Evolutionary conservation across 805 yeast species (phyloP), one percentile per base, ranked within the genome.

Genomic region (Alloascoidea hylecoeti): DNA sequence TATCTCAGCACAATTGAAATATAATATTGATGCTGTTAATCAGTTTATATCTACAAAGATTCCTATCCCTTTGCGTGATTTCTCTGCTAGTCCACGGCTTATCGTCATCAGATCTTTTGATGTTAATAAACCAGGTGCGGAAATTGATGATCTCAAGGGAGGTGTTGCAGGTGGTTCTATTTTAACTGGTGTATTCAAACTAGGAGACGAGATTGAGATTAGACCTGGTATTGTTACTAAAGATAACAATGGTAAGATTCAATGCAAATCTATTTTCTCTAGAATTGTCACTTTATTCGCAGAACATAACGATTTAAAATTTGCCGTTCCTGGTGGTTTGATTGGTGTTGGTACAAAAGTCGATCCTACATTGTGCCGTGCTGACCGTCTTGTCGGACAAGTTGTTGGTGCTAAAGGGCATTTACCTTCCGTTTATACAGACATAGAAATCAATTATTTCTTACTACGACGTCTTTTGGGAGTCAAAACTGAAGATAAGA

Each of bases 121-220:
- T 62, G 98, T 92, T 47, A 92, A 92, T 68, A 88, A 85, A 64
- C 99, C 99, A 43, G 99, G 99, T 67, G 78, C 96, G 34, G 96
- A 88, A 63, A 84, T 94, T 49, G 88, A 81, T 48, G 97, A 89
- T 52, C 73, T 92, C 59, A 88, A 88, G 66, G 99, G 99, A 55
- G 99, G 99, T 77, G 97, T 92, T 58, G 99, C 99, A 35, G 99
- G 99, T 70, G 99, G 99, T 50, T 85, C 96, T 39, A 89, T 92
- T 52, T 71, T 92, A 56, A 85, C 78, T 43, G 99, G 99, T 73
- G 99, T 92, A 36, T 84, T 92, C 69, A 80, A 83, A 58, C 70
- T 92, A 46, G 97, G 96, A 45, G 99, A 92, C 58, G 97, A 92
- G 68, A 89, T 92, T 55, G 99, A 92, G 68, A 88, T 92, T 56